Evolutionary conservation across 2,329 filamentous ascomycete species (phyloP).

Genomic region (Claviceps cyperi): DNA sequence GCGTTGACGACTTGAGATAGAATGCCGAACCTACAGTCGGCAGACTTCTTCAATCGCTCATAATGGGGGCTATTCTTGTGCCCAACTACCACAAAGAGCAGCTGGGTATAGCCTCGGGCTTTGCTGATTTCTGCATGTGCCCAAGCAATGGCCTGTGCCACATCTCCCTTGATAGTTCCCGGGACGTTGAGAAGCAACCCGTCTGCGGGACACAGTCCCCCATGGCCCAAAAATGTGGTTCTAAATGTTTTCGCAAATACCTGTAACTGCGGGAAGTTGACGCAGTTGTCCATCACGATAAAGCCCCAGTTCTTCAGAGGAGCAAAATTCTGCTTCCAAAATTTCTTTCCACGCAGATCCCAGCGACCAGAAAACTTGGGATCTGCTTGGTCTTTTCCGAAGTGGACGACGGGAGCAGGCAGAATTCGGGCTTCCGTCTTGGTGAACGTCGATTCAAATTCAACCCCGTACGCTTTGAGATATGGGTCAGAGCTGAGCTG

Average conservation of each 20-base stretch:
- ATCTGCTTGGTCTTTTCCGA: constrained; percentile 40
- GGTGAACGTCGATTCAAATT: constrained; percentile 50
- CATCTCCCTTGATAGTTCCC: constrained; percentile 21
- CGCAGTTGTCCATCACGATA: constrained; percentile 45
- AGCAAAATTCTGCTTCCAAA: constrained; percentile 47
- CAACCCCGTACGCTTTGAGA: constrained; percentile 58
- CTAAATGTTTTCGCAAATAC: constrained; percentile 28
- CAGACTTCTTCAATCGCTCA: constrained; percentile 75
- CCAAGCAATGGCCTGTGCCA: constrained; percentile 34
- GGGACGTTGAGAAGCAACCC: constrained; percentile 22
- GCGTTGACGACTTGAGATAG: constrained; percentile 71
- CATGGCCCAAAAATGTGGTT: constrained; percentile 32
- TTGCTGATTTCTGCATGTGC: constrained; percentile 36
- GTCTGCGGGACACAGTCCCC: constrained; percentile 25
- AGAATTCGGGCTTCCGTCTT: constrained; percentile 58
- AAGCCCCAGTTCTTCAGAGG: constrained; percentile 64
- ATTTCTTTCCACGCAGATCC: constrained; percentile 71
- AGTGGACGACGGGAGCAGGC: constrained; percentile 55
- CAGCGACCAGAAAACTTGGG: constrained; percentile 62
- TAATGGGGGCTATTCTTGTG: constrained; percentile 61
- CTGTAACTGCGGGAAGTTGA: constrained; percentile 22
- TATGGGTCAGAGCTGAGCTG: constrained; percentile 54
- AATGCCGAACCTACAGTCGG: constrained; percentile 73
- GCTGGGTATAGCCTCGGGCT: constrained; percentile 45
- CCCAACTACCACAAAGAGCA: constrained; percentile 66